Percentiles rank a stretch among this genome's conserved stretches.
These are phyloP conservation scores for Bretziella fagacearum DNA, from an alignment of 2,329 filamentous ascomycete species.

Conservation along the genomic window DNA sequence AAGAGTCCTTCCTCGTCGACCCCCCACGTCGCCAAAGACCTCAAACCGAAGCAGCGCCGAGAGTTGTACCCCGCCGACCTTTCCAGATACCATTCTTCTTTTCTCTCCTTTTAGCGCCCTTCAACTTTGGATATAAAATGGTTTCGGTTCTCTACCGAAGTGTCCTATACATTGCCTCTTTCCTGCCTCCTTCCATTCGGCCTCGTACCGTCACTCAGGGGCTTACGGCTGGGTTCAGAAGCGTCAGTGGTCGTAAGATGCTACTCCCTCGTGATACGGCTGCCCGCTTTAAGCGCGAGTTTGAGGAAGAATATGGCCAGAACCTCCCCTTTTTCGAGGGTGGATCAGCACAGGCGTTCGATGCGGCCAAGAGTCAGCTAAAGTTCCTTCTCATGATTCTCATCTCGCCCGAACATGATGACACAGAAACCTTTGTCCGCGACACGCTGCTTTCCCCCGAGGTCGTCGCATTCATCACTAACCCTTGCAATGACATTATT, in stretches of 20 bases:
- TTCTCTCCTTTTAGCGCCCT: constrained; percentile 37
- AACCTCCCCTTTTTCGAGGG: constrained; percentile 66
- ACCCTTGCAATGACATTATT: constrained; percentile 61
- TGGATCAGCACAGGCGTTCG: constrained; percentile 81
- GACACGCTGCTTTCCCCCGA: constrained; percentile 66
- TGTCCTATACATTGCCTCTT: constrained; percentile 62
- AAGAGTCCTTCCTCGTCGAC: constrained; percentile 35
- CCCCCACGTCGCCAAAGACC: constrained; percentile 17
- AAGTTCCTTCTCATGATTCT: constrained; percentile 84
- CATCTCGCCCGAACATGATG: constrained; percentile 84
- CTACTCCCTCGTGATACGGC: constrained; percentile 77
- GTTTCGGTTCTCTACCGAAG: constrained; percentile 53
- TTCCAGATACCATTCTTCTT: constrained; percentile 64
- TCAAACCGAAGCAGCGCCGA: constrained; percentile 52
- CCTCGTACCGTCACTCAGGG: constrained; percentile 38
- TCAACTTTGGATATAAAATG: constrained; percentile 59
- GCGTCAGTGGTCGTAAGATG: constrained; percentile 53
- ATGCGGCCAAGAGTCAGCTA: constrained; percentile 74
- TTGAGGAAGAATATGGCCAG: constrained; percentile 79
- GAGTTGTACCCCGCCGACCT: constrained; percentile 65
- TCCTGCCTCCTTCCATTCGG: constrained; percentile 51
- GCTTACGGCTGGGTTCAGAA: constrained; percentile 34
- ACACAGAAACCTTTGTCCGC: constrained; percentile 64
- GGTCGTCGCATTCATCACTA: constrained; percentile 55
- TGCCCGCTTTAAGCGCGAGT: constrained; percentile 74